A percentile compares a stretch with the other conserved stretches of the same genome.
phyloP scores from a whole-genome alignment of 139 green algal genomes.

The Coelastrella sp. region DNA sequence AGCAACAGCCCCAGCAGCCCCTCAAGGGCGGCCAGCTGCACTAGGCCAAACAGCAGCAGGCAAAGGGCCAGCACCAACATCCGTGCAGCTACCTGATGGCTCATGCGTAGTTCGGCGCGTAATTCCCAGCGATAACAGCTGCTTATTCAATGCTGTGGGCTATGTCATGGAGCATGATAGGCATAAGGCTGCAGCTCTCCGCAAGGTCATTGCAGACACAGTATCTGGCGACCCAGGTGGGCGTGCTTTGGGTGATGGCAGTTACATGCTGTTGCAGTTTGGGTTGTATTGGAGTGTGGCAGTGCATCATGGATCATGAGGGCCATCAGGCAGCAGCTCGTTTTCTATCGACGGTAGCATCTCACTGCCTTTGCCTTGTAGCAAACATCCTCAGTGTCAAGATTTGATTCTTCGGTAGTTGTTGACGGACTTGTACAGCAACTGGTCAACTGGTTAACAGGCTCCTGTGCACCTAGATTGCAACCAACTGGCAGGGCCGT shows the following conservation, averaged over 20 bases:
- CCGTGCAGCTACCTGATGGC: slow-evolving; percentile 67
- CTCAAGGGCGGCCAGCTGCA: too few species aligned
- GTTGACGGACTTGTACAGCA: too few species aligned
- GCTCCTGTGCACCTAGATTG: too few species aligned
- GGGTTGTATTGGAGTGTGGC: not conserved
- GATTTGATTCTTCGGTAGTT: too few species aligned
- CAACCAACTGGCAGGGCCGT: too few species aligned
- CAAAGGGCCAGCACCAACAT: slow-evolving; percentile 49
- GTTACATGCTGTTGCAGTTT: too few species aligned
- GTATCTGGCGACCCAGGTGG: slow-evolving; percentile 78
- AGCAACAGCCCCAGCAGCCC: not conserved
- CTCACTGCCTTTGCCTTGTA: too few species aligned
- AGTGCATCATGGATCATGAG: not conserved
- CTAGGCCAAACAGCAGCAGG: not conserved
- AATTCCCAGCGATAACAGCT: slow-evolving; percentile 93
- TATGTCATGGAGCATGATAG: slow-evolving; percentile 84
- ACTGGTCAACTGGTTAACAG: too few species aligned
- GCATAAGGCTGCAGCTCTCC: slow-evolving; percentile 58
- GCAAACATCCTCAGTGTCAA: too few species aligned
- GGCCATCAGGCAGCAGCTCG: too few species aligned
- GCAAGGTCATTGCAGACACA: slow-evolving; percentile 73
- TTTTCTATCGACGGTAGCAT: too few species aligned
- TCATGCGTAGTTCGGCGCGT: slow-evolving; percentile 80
- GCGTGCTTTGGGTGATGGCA: too few species aligned
- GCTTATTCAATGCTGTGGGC: slow-evolving; percentile 94